phyloP scores from a whole-genome alignment of 2,329 filamentous ascomycete species.

The Apiospora aurea region DNA sequence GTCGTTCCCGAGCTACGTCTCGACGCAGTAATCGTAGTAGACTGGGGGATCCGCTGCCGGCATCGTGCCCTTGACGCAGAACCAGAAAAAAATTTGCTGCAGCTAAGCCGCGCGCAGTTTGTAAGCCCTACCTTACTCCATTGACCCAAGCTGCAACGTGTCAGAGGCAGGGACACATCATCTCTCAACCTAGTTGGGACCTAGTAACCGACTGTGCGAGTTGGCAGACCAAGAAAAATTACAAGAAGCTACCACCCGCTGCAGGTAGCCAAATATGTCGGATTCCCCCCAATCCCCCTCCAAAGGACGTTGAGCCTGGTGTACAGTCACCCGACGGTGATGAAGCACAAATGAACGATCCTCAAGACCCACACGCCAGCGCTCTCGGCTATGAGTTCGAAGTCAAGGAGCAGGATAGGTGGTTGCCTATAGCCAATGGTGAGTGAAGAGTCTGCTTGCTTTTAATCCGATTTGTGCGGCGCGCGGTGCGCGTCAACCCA shows the following conservation, averaged over 20 bases:
- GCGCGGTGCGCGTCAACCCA: slow-evolving; percentile 35
- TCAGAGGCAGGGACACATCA: slow-evolving; percentile 66
- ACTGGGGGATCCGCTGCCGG: slow-evolving; percentile 40
- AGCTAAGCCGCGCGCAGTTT: slow-evolving; percentile 57
- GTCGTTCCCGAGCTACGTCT: slow-evolving; percentile 27
- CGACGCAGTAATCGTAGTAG: slow-evolving; percentile 35
- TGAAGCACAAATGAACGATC: slow-evolving; percentile 92
- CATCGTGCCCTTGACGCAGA: slow-evolving; percentile 58
- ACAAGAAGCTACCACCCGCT: slow-evolving; percentile 69
- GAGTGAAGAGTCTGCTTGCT: slow-evolving; percentile 61
- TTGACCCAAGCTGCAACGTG: slow-evolving; percentile 58
- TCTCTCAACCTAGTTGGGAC: slow-evolving; percentile 44
- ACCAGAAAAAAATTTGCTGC: slow-evolving; percentile 47
- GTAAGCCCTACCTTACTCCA: slow-evolving; percentile 56
- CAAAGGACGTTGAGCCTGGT: slow-evolving; percentile 93
- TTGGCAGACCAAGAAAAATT: slow-evolving; percentile 62
- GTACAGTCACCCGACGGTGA: slow-evolving; percentile 87
- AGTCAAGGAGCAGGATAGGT: slow-evolving; percentile 99
- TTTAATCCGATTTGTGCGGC: slow-evolving; percentile 59
- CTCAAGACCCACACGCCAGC: slow-evolving; percentile 77
- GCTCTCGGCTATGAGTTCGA: slow-evolving; percentile 90
- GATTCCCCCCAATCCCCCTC: slow-evolving; percentile 83
- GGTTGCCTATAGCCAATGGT: slow-evolving; percentile 99
- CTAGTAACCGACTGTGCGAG: slow-evolving; percentile 61
- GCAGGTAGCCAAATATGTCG: slow-evolving; percentile 89